A percentile compares a stretch with the other conserved stretches of the same genome.
These are phyloP conservation scores for Anthoceros angustus DNA, from an alignment of 225 moss, liverwort and hornwort genomes.

Conservation along the genomic window DNA sequence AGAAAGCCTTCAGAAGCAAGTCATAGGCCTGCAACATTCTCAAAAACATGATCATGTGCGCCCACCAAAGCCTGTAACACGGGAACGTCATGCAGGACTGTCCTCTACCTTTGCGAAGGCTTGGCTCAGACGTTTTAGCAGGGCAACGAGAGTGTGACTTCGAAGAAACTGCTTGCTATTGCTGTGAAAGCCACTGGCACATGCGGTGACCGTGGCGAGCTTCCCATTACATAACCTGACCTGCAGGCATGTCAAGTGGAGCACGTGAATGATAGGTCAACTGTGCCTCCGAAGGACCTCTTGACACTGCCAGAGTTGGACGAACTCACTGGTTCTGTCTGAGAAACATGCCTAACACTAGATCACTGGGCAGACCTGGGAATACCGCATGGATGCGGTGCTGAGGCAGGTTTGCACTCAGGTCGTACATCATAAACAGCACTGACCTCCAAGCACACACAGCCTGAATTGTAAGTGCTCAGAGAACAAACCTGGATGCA, in stretches of 20 bases:
- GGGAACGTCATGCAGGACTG: background rate
- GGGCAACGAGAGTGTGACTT: conserved; percentile 34
- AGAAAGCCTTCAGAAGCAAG: conserved; percentile 43
- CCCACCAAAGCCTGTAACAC: background rate
- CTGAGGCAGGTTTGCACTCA: background rate
- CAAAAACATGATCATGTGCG: background rate
- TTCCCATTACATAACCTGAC: conserved; percentile 54
- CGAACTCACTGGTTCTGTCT: background rate
- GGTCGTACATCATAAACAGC: background rate
- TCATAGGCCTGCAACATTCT: conserved; percentile 37
- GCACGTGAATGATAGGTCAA: background rate
- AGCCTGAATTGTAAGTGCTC: conserved; percentile 1
- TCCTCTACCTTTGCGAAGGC: conserved; percentile 40
- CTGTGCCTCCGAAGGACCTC: background rate
- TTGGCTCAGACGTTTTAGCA: conserved; percentile 38
- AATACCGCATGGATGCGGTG: conserved; percentile 1
- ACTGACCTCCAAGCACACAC: conserved; percentile 5
- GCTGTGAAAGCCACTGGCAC: conserved; percentile 33
- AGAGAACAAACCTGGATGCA: background rate
- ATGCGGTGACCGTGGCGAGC: conserved; percentile 36
- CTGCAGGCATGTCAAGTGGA: conserved; percentile 4
- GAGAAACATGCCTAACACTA: conserved; percentile 3
- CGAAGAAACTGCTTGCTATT: conserved; percentile 32
- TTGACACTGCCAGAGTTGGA: background rate
- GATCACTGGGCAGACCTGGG: background rate